A percentile compares a stretch with the other conserved stretches of the same genome.
phyloP scores from a whole-genome alignment of 352 stramenopile species.

The Phytophthora meadii region DNA sequence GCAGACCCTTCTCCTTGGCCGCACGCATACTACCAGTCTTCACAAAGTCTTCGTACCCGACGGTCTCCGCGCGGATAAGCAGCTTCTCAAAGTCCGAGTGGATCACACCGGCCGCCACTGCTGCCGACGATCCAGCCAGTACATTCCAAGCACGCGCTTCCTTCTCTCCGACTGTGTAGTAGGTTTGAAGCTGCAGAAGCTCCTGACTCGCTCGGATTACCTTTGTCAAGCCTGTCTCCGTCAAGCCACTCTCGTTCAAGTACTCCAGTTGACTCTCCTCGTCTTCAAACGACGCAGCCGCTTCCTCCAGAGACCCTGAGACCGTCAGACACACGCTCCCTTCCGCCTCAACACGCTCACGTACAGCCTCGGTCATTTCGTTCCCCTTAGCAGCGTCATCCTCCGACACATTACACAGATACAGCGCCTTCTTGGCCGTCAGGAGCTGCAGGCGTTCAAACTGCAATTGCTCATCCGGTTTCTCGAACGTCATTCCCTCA shows the following conservation, averaged over 20 bases:
- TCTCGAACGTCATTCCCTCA: constrained; percentile 61
- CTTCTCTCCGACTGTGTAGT: constrained; percentile 95
- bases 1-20: constrained; percentile 93
- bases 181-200: constrained; percentile 95
- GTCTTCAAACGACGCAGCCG: constrained; percentile 83
- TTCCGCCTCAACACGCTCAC: constrained; percentile 68
- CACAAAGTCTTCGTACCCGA: constrained; percentile 97
- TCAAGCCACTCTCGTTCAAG: constrained; percentile 84
- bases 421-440: constrained; percentile 96
- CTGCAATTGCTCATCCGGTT: constrained; percentile 87
- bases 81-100: constrained; percentile 90
- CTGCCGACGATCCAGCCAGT: constrained; percentile 73
- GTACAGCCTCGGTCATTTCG: constrained; percentile 89
- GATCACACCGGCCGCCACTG: constrained; percentile 79
- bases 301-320: constrained; percentile 81
- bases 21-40: constrained; percentile 92
- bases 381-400: constrained; percentile 94
- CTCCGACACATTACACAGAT: constrained; percentile 97
- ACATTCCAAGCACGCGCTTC: constrained; percentile 89
- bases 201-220: constrained; percentile 93
- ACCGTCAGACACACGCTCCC: constrained; percentile 77
- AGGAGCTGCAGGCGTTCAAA: constrained; percentile 85
- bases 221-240: constrained; percentile 80
- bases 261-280: constrained; percentile 95
- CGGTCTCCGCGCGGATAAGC: constrained; percentile 93